phyloP scores from a whole-genome alignment of 2,329 filamentous ascomycete genomes.

The Trichoderma harzianum region DNA sequence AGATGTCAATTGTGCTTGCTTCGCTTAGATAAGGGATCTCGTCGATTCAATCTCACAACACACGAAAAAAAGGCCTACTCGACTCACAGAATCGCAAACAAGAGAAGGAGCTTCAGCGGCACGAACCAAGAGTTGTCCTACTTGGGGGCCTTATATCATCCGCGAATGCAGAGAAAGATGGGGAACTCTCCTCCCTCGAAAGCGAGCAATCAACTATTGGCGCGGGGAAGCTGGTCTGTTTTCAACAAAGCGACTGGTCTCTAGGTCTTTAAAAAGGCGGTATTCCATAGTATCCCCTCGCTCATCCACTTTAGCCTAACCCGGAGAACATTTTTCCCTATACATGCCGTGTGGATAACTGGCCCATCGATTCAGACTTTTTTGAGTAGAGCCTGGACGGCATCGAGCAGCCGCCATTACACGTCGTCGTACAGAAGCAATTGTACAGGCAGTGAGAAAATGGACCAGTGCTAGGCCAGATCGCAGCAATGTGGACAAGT shows the following conservation, averaged over 20 bases:
- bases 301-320: slow-evolving; percentile 7
- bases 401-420: not conserved
- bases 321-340: not conserved
- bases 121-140: not conserved
- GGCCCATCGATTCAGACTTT: not conserved
- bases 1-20: not conserved
- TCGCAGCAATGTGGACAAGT: slow-evolving; percentile 3
- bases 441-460: not conserved
- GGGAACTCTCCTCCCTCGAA: slow-evolving; percentile 12
- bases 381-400: not conserved
- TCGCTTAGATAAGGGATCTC: not conserved
- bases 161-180: slow-evolving; percentile 2
- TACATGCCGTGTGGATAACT: not conserved
- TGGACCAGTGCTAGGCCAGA: not conserved
- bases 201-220: slow-evolving; percentile 9
- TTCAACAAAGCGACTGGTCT: not conserved
- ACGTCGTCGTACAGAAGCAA: not conserved
- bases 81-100: not conserved
- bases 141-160: slow-evolving; percentile 15
- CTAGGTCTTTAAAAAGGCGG: slow-evolving; percentile 16
- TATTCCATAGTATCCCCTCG: slow-evolving; percentile 8
- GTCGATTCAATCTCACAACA: not conserved
- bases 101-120: not conserved
- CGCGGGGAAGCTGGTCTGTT: slow-evolving; percentile 19
- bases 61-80: not conserved